These are phyloP conservation scores for Yamadazyma kanchanaburiensis DNA, from an alignment of 1,139 yeast species.

Conservation along the genomic window DNA sequence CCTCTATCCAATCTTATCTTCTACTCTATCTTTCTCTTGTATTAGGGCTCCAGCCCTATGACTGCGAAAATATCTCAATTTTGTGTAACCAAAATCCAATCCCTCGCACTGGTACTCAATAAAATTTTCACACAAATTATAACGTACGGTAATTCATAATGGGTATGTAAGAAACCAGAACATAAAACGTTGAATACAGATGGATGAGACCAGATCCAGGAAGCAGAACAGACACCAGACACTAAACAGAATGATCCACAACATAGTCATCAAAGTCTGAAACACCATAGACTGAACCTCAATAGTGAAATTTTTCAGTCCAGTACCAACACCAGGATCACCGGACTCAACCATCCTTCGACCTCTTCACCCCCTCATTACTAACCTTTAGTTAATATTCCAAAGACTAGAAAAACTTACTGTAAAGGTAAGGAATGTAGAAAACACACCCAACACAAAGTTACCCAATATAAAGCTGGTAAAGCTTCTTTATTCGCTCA, in stretches of 20 bases:
- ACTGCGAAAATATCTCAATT: slow-evolving; percentile 6
- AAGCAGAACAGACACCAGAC: too few species aligned
- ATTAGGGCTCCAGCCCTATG: slow-evolving; percentile 14
- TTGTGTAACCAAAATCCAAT: slow-evolving; percentile 6
- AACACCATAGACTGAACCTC: too few species aligned
- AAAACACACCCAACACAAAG: slow-evolving; percentile 99
- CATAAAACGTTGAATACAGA: too few species aligned
- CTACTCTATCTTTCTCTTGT: too few species aligned
- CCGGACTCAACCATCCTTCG: too few species aligned
- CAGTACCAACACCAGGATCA: too few species aligned
- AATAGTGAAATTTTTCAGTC: too few species aligned
- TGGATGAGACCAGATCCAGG: too few species aligned
- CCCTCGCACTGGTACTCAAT: slow-evolving; percentile 2
- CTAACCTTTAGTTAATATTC: slow-evolving; percentile 85
- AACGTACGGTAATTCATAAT: slow-evolving; percentile 25
- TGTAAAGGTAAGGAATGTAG: slow-evolving; percentile 99
- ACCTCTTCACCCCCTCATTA: slow-evolving; percentile 5
- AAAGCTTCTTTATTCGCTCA: slow-evolving; percentile 98
- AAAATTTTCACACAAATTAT: slow-evolving; percentile 9
- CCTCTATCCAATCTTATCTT: too few species aligned
- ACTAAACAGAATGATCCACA: too few species aligned
- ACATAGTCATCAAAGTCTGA: too few species aligned
- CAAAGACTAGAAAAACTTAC: slow-evolving; percentile 99
- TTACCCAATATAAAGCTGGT: slow-evolving; percentile 99
- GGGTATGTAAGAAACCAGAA: slow-evolving; percentile 37